Evolutionary conservation across 2,329 filamentous ascomycete species (phyloP).

Genomic region (Penicillium glabrum): DNA sequence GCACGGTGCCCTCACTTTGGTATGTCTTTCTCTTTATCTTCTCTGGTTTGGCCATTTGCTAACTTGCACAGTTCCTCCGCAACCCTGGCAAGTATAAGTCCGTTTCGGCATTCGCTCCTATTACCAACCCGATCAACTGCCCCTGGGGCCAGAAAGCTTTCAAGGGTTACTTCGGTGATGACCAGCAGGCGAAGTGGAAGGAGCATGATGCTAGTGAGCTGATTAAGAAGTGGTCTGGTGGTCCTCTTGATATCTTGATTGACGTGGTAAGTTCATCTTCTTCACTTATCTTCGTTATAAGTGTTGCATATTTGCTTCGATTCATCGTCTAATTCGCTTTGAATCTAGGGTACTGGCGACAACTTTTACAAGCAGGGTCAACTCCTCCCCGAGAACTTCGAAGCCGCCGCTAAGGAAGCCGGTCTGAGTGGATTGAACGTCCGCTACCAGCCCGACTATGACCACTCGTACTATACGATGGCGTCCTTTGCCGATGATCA

Average conservation of each 20-base stretch:
- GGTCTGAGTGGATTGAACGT: conserved; percentile 72
- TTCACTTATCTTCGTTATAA: background rate
- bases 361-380: conserved; percentile 96
- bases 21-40: conserved; percentile 26
- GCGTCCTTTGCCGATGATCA: conserved; percentile 87
- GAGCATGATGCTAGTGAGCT: conserved; percentile 91
- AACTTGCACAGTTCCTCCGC: conserved; percentile 66
- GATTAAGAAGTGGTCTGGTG: conserved; percentile 68
- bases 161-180: conserved; percentile 78
- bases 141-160: conserved; percentile 98
- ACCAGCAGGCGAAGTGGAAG: conserved; percentile 72
- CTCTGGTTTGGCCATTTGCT: background rate
- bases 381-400: conserved; percentile 89
- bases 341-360: conserved; percentile 75
- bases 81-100: conserved; percentile 87
- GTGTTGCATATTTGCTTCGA: background rate
- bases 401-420: conserved; percentile 72
- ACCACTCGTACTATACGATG: conserved; percentile 98
- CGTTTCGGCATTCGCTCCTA: conserved; percentile 87
- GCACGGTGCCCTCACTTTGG: conserved; percentile 86
- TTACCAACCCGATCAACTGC: conserved; percentile 79
- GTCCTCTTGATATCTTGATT: conserved; percentile 73
- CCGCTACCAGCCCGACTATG: conserved; percentile 86
- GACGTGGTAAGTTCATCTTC: conserved; percentile 68
- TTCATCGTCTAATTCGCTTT: background rate